A percentile compares a stretch with the other conserved stretches of the same genome.
These are phyloP conservation scores for Chaetomium fimeti DNA, from an alignment of 495 filamentous ascomycete species.

Conservation along the genomic window DNA sequence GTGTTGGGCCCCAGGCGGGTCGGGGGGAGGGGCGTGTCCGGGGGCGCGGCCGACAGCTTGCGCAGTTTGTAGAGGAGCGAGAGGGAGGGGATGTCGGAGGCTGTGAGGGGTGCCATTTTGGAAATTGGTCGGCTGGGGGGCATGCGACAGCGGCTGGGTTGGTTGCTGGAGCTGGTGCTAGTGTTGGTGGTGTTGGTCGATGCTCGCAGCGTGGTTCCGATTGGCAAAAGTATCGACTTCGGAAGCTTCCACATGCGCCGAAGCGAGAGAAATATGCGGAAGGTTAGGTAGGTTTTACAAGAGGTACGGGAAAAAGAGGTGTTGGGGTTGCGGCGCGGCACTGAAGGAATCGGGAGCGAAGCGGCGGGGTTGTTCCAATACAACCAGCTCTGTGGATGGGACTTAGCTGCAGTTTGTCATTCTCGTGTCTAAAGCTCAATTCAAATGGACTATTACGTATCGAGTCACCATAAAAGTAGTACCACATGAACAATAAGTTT, in stretches of 20 bases:
- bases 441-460: too few relatives aligned
- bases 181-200: not conserved
- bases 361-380: too few relatives aligned
- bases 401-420: too few relatives aligned
- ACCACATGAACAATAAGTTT: too few relatives aligned
- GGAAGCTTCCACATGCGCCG: not conserved
- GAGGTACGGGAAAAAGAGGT: not conserved
- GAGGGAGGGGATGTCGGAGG: slow-evolving; percentile 63
- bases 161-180: slow-evolving; percentile 4
- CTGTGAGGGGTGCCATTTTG: slow-evolving; percentile 33
- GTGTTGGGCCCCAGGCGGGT: slow-evolving; percentile 29
- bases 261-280: not conserved
- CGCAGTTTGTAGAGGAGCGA: slow-evolving; percentile 58
- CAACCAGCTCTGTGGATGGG: too few relatives aligned
- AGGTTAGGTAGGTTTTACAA: not conserved
- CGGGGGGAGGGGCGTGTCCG: slow-evolving; percentile 15
- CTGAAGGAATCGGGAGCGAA: too few relatives aligned
- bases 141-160: not conserved
- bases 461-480: too few relatives aligned
- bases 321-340: too few relatives aligned
- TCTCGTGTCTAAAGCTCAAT: too few relatives aligned
- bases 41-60: slow-evolving; percentile 37
- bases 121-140: not conserved
- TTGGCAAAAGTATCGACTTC: not conserved
- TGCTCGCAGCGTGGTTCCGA: not conserved